Percentiles rank a stretch among this genome's conserved stretches.
Evolutionary conservation across 2,329 filamentous ascomycete species (phyloP).

Genomic region (Colletotrichum sp.): DNA sequence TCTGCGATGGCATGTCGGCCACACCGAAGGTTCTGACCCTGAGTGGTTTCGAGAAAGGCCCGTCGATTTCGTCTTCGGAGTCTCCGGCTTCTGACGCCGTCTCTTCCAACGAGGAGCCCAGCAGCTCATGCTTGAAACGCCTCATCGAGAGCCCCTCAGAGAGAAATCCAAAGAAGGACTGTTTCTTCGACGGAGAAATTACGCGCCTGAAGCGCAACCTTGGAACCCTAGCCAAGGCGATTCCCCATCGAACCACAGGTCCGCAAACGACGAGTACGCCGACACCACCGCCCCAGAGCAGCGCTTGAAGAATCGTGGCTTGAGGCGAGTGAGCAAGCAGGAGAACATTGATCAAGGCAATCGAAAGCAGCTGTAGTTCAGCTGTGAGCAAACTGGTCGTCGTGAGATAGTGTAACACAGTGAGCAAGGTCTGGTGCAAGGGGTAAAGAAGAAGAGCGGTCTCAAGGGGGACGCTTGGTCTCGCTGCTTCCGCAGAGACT

Average conservation of each 20-base stretch:
- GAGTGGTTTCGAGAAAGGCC: neutral
- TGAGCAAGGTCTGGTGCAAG: conserved; percentile 78
- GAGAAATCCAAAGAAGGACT: conserved; percentile 41
- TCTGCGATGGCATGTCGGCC: conserved; percentile 5
- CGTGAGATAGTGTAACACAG: conserved; percentile 78
- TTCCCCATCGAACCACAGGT: conserved; percentile 80
- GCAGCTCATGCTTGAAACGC: conserved; percentile 47
- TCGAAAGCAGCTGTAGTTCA: conserved; percentile 86
- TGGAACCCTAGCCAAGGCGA: conserved; percentile 85
- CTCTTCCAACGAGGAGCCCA: conserved; percentile 35
- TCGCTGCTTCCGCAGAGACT: conserved; percentile 22
- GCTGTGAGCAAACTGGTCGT: conserved; percentile 87
- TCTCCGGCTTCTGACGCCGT: conserved; percentile 32
- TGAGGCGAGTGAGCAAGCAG: conserved; percentile 83
- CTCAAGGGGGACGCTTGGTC: conserved; percentile 55
- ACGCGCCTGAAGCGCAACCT: conserved; percentile 84
- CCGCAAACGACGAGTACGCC: conserved; percentile 75
- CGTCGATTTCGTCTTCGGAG: conserved; percentile 30
- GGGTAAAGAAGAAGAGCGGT: conserved; percentile 75
- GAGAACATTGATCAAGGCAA: conserved; percentile 81
- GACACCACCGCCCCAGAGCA: conserved; percentile 86
- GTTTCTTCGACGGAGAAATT: conserved; percentile 38
- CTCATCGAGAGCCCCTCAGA: conserved; percentile 50
- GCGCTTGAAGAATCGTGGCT: conserved; percentile 80
- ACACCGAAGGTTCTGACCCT: conserved; percentile 35